Evolutionary conservation across 495 filamentous ascomycete genomes (phyloP), one percentile per base, ranked within the genome.

Genomic region (Penicillium roqueforti): DNA sequence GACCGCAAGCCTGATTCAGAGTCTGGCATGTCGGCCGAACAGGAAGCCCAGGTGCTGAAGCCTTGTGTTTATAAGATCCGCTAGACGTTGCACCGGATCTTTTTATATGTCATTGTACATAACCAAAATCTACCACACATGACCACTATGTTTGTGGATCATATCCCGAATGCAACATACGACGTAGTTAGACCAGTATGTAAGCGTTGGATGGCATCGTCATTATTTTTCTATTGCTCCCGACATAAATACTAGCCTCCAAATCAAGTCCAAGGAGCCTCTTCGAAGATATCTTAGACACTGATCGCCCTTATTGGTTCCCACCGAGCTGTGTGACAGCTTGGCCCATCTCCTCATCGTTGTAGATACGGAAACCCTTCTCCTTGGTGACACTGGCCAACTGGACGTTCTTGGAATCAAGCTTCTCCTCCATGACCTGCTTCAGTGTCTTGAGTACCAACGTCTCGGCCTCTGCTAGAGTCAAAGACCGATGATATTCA

Each of bases 351-450:
- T 97, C 92, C 67, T 89, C 90, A 62, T 98, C 93, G 51, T 83
- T 87, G 77, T 98, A 97, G 80, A 98, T 97, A 69, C 87, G 86
- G 80, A 98, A 97, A 16, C 95, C 93, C 69, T 88, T 91, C 53
- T 95, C 92, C 79, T 92, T 96, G 54, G 93, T 98, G 50, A 97
- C 95, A 66, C 91, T 97, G 40, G 93, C 93, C 59, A 98, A 73
- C 80, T 97, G 93, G 60, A 98, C 95, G 66, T 97, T 98, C 82
- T 97, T 97, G 38, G 88, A 80, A 69, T 98, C 93, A 48, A 98
- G 82, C 79, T 97, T 98, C 84, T 98, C 93, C 76, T 98, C 93
- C 93, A 98, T 98, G 48, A 98, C 93, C 76, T 98, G 93, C 81
- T 98, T 98, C 71, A 98, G 73, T 34, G 93, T 98, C 83, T 97